Conservation (phyloP, 495 filamentous ascomycete genomes). For the Hyaloscypha bicolor region DNA sequence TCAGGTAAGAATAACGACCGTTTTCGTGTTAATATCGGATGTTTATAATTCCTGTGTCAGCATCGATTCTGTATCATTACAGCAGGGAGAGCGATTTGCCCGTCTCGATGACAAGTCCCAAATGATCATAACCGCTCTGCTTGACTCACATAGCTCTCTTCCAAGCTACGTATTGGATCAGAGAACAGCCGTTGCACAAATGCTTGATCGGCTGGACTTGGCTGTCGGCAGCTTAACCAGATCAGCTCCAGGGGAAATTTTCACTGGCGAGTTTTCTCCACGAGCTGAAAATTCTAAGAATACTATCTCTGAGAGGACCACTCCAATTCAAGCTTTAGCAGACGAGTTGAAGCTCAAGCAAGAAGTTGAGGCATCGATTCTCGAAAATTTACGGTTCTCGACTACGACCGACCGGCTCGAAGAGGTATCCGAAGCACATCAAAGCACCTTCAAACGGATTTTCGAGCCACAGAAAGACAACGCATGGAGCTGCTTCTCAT, state of each 20-base stretch:
- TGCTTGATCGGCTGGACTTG: background rate
- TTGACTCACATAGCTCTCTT: background rate
- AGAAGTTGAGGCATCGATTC: constrained; percentile 5
- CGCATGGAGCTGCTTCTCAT: constrained; percentile 28
- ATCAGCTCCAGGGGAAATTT: background rate
- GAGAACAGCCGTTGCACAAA: background rate
- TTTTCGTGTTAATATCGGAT: background rate
- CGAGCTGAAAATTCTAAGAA: constrained; percentile 20
- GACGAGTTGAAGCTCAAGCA: background rate
- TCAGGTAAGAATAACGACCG: background rate
- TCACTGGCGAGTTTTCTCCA: background rate
- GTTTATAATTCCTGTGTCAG: background rate
- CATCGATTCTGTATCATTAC: background rate
- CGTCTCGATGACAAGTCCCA: background rate
- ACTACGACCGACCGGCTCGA: constrained; percentile 33
- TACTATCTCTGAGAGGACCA: background rate
- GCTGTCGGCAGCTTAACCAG: background rate
- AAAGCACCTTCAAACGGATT: constrained; percentile 33
- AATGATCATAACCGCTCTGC: background rate
- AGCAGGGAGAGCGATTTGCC: background rate
- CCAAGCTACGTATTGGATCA: background rate
- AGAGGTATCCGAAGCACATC: constrained; percentile 26
- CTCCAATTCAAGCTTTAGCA: background rate
- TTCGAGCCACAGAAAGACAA: constrained; percentile 15
- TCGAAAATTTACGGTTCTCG: constrained; percentile 28